A percentile compares a stretch with the other conserved stretches of the same genome.
Evolutionary conservation across 75 land plant species (phyloP).

Genomic region (Chamaecyparis obtusa): DNA sequence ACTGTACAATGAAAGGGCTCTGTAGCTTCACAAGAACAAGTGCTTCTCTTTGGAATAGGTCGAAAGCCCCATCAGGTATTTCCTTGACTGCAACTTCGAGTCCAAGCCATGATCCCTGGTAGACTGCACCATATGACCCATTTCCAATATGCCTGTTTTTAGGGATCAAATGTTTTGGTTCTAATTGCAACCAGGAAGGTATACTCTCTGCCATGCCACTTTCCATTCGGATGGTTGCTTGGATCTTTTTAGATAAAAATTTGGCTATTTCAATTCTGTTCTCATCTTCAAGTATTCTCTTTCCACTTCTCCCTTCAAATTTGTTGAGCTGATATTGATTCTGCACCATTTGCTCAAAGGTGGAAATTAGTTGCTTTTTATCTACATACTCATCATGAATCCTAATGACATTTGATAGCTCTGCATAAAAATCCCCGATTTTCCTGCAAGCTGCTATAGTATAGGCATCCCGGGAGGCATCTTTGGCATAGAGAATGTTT

Average conservation of each 20-base stretch:
- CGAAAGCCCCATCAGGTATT: conserved; percentile 6
- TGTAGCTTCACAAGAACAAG: conserved; percentile 16
- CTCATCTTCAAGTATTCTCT: conserved; percentile 14
- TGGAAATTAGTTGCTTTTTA: conserved; percentile 9
- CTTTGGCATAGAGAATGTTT: conserved; percentile 19
- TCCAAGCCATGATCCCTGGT: conserved; percentile 21
- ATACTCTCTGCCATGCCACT: conserved; percentile 3
- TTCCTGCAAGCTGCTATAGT: conserved; percentile 8
- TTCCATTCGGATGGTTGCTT: neutral
- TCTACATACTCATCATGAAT: conserved; percentile 7
- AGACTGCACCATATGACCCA: conserved; percentile 19
- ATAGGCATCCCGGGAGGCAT: conserved; percentile 9
- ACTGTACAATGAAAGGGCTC: conserved; percentile 28
- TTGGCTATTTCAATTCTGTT: conserved; percentile 15
- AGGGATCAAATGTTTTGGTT: conserved; percentile 21
- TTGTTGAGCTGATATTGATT: conserved; percentile 13
- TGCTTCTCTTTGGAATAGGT: conserved; percentile 21
- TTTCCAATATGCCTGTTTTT: conserved; percentile 14
- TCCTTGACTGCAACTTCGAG: conserved; percentile 19
- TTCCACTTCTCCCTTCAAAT: neutral
- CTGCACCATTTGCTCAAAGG: neutral
- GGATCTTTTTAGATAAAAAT: conserved; percentile 19
- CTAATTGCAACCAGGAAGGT: conserved; percentile 15
- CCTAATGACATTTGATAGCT: neutral
- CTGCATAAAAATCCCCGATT: conserved; percentile 11